phyloP scores from a whole-genome alignment of 306 rosid genomes.

The Mucuna pruriens region DNA sequence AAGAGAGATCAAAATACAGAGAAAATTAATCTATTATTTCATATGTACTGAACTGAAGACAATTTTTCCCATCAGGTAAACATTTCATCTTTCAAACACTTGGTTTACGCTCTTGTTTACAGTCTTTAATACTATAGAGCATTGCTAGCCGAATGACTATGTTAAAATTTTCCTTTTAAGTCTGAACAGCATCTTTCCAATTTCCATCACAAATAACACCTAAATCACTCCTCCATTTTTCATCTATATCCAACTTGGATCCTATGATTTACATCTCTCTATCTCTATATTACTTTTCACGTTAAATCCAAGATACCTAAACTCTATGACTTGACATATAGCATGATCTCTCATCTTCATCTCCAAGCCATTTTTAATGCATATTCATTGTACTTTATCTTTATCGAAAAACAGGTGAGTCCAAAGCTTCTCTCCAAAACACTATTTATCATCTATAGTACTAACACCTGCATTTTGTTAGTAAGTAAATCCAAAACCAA shows the following conservation, averaged over 20 bases:
- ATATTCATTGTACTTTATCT: neutral
- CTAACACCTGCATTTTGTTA: neutral
- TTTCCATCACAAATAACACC: neutral
- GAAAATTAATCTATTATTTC: neutral
- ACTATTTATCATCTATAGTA: neutral
- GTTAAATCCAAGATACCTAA: neutral
- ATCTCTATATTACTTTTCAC: neutral
- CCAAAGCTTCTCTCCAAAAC: neutral
- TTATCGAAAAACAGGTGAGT: neutral
- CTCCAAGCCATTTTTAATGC: neutral
- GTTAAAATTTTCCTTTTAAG: neutral
- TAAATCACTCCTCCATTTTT: neutral
- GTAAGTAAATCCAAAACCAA: neutral
- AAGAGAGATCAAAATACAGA: slow-evolving; percentile 30
- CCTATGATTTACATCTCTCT: neutral
- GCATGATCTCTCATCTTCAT: neutral
- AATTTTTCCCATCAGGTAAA: neutral
- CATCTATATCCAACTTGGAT: neutral
- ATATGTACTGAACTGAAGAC: neutral
- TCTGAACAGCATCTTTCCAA: neutral
- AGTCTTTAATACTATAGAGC: neutral
- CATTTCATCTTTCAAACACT: neutral
- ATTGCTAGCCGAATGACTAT: neutral
- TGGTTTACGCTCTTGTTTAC: neutral
- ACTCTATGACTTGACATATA: neutral